Conservation (phyloP, 306 rosid genomes). For the Canavalia gladiata region DNA sequence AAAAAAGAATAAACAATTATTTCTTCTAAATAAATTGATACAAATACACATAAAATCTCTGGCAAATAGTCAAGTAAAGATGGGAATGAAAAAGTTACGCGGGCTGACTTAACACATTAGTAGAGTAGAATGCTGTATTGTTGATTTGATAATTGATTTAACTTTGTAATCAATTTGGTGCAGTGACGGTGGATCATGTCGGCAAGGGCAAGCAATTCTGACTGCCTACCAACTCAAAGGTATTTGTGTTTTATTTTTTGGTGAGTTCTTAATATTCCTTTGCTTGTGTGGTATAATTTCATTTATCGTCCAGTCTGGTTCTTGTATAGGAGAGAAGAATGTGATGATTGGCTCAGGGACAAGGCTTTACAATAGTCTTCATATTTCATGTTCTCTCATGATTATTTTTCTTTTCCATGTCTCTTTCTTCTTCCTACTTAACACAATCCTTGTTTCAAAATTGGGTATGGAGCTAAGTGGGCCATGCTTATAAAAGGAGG, state of each 20-base stretch:
- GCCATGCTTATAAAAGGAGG: neutral
- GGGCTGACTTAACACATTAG: constrained; percentile 27
- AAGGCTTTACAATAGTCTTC: constrained; percentile 71
- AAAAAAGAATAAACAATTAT: too few species aligned
- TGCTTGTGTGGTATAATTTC: constrained; percentile 62
- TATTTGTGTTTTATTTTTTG: constrained; percentile 20
- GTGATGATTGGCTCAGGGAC: constrained; percentile 77
- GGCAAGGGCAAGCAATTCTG: constrained; percentile 70
- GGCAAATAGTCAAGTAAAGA: constrained; percentile 40
- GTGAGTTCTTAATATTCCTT: constrained; percentile 1
- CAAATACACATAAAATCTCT: neutral
- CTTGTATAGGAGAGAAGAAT: constrained; percentile 67
- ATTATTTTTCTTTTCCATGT: constrained; percentile 61
- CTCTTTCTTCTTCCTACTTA: constrained; percentile 55
- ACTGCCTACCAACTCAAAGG: constrained; percentile 71
- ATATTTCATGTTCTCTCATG: constrained; percentile 66
- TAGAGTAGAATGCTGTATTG: constrained; percentile 43
- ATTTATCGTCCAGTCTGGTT: constrained; percentile 62
- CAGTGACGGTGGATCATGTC: constrained; percentile 67
- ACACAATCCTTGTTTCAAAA: constrained; percentile 53
- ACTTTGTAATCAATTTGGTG: constrained; percentile 60
- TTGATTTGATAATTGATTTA: constrained; percentile 49
- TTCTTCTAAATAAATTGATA: too few species aligned
- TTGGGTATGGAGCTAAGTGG: constrained; percentile 39
- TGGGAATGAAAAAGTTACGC: constrained; percentile 37